Percentiles rank a stretch among this genome's conserved stretches.
Evolutionary conservation across 1,284 basidiomycete genomes (phyloP).

Genomic region (Cystobasidium sp.): DNA sequence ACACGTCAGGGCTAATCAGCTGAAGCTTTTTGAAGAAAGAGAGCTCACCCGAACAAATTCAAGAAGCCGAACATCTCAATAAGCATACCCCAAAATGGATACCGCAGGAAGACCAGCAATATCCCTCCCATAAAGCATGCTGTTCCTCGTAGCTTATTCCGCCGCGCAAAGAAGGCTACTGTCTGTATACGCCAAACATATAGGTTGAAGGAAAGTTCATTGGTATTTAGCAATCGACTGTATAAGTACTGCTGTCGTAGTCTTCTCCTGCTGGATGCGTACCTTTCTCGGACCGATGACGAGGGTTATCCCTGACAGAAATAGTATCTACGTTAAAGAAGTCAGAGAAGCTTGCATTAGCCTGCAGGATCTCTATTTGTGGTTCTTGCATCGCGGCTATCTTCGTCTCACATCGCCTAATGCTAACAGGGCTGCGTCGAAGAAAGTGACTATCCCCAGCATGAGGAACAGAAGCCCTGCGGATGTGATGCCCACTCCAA

Average conservation of each 20-base stretch:
- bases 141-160: conserved; percentile 94
- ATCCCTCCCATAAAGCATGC: conserved; percentile 88
- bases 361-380: background rate
- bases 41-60: conserved; percentile 91
- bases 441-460: conserved; percentile 92
- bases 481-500: conserved; percentile 86
- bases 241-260: background rate
- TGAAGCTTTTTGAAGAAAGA: background rate
- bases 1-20: background rate
- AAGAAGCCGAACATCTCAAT: conserved; percentile 95
- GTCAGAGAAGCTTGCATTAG: background rate
- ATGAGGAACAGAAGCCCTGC: conserved; percentile 96
- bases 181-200: conserved; percentile 65
- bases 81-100: conserved; percentile 89
- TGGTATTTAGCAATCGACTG: background rate
- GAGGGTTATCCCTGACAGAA: conserved; percentile 85
- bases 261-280: background rate
- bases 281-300: conserved; percentile 77
- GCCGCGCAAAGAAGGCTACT: conserved; percentile 96
- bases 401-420: conserved; percentile 79
- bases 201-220: background rate
- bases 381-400: background rate
- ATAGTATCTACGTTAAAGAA: conserved; percentile 70
- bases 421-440: conserved; percentile 94
- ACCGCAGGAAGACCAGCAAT: conserved; percentile 82